These are phyloP conservation scores for Phytopythium helicoides DNA, from an alignment of 352 stramenopile genomes.

Conservation along the genomic window DNA sequence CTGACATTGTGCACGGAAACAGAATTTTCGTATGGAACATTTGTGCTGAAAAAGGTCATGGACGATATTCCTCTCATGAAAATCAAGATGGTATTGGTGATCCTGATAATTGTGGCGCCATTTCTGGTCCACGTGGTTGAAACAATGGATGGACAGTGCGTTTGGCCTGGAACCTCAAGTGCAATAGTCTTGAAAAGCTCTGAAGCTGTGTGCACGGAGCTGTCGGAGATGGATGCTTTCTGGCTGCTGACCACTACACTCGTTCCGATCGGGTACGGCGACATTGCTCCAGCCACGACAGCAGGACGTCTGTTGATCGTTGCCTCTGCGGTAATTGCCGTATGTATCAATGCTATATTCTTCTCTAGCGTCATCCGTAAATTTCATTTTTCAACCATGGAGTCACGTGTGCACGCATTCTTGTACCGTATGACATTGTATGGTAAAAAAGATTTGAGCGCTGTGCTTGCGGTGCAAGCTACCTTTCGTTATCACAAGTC, in stretches of 20 bases:
- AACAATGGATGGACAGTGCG: slow-evolving; percentile 42
- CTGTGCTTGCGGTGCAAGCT: slow-evolving; percentile 64
- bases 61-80: slow-evolving; percentile 53
- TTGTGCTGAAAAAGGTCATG: slow-evolving; percentile 75
- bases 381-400: slow-evolving; percentile 58
- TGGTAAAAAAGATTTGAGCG: slow-evolving; percentile 58
- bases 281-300: slow-evolving; percentile 27
- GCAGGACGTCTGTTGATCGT: slow-evolving; percentile 27
- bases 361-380: slow-evolving; percentile 65
- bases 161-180: slow-evolving; percentile 5
- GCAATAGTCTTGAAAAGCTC: slow-evolving; percentile 10
- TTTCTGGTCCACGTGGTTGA: slow-evolving; percentile 51
- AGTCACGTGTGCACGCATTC: slow-evolving; percentile 60
- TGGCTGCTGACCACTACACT: slow-evolving; percentile 54
- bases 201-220: slow-evolving; percentile 25
- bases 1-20: not conserved
- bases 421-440: slow-evolving; percentile 61
- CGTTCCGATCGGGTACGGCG: slow-evolving; percentile 46
- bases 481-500: slow-evolving; percentile 69
- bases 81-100: slow-evolving; percentile 19
- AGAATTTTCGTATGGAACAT: slow-evolving; percentile 69
- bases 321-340: slow-evolving; percentile 23
- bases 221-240: slow-evolving; percentile 30
- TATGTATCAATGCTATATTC: slow-evolving; percentile 43
- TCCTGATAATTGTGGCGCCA: slow-evolving; percentile 23